Conservation (phyloP, 2,329 filamentous ascomycete genomes). For the Stachybotrys chartarum region DNA sequence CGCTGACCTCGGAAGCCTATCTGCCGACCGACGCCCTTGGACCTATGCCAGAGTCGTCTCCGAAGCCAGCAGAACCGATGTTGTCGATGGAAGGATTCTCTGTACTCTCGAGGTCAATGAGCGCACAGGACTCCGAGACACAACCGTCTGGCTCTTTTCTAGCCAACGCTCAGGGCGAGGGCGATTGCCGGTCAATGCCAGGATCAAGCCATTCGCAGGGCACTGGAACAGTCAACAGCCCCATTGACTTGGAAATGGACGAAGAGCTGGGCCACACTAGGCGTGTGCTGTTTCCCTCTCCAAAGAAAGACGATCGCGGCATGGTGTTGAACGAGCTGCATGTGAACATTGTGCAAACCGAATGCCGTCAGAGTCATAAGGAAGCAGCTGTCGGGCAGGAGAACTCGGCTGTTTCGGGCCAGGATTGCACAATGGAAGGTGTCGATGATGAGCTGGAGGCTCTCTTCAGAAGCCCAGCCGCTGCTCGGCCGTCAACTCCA, state of each 20-base stretch:
- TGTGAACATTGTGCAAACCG: conserved; percentile 43
- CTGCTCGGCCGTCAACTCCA: conserved; percentile 41
- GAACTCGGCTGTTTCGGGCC: conserved; percentile 39
- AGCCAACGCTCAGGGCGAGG: neutral
- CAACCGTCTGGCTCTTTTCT: neutral
- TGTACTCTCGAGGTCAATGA: neutral
- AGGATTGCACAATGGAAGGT: conserved; percentile 5
- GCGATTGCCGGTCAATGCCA: conserved; percentile 15
- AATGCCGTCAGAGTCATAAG: conserved; percentile 26
- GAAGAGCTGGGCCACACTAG: conserved; percentile 50
- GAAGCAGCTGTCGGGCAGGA: conserved; percentile 32
- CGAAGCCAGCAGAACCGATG: conserved; percentile 12
- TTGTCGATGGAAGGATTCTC: neutral
- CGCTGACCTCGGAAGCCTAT: conserved; percentile 47
- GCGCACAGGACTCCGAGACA: neutral
- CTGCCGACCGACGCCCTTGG: conserved; percentile 46
- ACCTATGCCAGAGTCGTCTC: conserved; percentile 32
- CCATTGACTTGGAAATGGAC: conserved; percentile 39
- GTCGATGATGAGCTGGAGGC: conserved; percentile 50
- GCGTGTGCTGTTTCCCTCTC: conserved; percentile 70
- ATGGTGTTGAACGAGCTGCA: conserved; percentile 55
- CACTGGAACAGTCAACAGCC: conserved; percentile 49
- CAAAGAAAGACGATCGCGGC: conserved; percentile 55
- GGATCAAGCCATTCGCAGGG: conserved; percentile 48
- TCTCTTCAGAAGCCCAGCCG: conserved; percentile 57